These are phyloP conservation scores for Cydonia oblonga DNA, from an alignment of 331 rosid genomes.

Conservation along the genomic window DNA sequence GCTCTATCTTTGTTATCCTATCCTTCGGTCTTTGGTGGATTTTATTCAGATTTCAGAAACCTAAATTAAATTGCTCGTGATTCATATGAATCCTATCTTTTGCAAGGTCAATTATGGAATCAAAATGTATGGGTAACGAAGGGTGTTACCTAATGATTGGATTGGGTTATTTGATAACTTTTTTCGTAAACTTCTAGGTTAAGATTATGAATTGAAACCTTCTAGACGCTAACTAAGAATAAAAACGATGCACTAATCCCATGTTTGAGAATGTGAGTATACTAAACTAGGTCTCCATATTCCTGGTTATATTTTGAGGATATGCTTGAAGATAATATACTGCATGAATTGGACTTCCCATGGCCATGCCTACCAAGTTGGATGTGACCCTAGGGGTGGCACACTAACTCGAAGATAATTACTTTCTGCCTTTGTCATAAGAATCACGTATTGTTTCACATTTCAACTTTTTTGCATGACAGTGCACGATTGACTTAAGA, in stretches of 20 bases:
- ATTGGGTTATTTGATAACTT: neutral
- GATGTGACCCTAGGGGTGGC: neutral
- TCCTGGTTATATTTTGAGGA: neutral
- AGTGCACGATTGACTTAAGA: too few relatives aligned
- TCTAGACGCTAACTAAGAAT: too few relatives aligned
- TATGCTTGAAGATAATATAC: neutral
- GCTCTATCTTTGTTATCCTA: neutral
- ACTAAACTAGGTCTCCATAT: neutral
- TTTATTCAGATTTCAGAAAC: neutral
- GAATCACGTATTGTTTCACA: too few relatives aligned
- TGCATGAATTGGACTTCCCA: neutral
- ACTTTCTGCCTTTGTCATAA: neutral
- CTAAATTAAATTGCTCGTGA: neutral
- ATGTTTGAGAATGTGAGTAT: neutral
- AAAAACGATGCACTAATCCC: neutral
- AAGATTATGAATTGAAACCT: neutral
- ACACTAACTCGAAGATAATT: neutral
- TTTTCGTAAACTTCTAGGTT: neutral
- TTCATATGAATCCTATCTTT: neutral
- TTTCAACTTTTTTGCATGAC: too few relatives aligned
- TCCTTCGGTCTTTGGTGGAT: neutral
- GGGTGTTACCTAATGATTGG: too few relatives aligned
- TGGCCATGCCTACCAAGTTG: neutral
- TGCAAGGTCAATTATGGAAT: conserved; percentile 16
- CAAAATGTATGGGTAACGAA: neutral